A percentile compares a stretch with the other conserved stretches of the same genome.
Conservation (phyloP, 306 rosid genomes). For the Ziziphus jujuba region DNA sequence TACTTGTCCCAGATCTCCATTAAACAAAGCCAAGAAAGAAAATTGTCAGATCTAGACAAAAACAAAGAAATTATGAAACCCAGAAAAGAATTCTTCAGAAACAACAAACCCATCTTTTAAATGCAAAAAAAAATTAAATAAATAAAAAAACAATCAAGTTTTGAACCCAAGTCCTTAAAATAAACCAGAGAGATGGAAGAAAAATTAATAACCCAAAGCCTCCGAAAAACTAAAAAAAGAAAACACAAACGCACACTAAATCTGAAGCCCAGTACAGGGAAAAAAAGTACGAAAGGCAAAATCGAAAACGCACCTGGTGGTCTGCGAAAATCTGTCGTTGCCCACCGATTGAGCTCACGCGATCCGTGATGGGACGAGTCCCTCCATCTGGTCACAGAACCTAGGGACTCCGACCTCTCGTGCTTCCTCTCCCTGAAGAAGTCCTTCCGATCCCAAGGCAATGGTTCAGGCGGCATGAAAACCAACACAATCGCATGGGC, state of each 20-base stretch:
- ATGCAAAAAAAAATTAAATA: not conserved
- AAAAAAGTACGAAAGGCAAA: not conserved
- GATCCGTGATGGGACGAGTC: constrained; percentile 76
- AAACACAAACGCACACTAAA: not conserved
- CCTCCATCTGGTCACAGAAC: constrained; percentile 86
- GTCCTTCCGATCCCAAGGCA: constrained; percentile 99
- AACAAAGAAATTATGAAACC: not conserved
- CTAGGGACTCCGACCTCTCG: constrained; percentile 83
- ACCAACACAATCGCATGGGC: constrained; percentile 81
- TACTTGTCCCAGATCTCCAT: constrained; percentile 38
- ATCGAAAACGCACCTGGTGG: constrained; percentile 55
- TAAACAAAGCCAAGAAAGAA: not conserved
- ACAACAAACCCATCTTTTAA: not conserved
- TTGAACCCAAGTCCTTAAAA: not conserved
- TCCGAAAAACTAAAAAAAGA: not conserved
- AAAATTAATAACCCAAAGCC: not conserved
- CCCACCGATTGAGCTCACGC: constrained; percentile 79
- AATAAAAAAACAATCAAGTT: too few relatives aligned
- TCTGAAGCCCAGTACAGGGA: not conserved
- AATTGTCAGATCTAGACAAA: constrained; percentile 26
- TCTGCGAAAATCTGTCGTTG: constrained; percentile 78
- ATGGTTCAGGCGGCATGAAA: constrained; percentile 99
- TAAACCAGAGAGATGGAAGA: not conserved
- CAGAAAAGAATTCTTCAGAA: constrained; percentile 5
- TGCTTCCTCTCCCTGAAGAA: constrained; percentile 97